Evolutionary conservation across 306 rosid genomes (phyloP), one percentile per base, ranked within the genome.

Genomic region (Cicer cuneatum): DNA sequence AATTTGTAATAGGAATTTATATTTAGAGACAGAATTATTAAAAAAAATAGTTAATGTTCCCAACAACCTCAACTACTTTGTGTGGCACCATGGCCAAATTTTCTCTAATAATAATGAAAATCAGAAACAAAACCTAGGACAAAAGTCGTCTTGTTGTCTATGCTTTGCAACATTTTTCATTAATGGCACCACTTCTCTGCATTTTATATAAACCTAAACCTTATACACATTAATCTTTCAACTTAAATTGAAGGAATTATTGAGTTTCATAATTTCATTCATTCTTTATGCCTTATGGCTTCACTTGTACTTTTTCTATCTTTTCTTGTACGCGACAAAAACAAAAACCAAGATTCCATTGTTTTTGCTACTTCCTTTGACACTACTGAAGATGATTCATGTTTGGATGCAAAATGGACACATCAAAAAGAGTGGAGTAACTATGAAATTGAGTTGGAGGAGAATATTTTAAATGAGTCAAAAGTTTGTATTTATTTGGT

Each of bases 231-330:
- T 64, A 10, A 56, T 21, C 56, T 21, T 16, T 38, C 41, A 33
- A 12, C 66, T 9, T 64, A n/a, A 66, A 45, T 10, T 35, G 7
- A 16, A 51, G 15, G 5, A n/a, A n/a, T n/a, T 62, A 8, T 41
- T 41, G 11, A 13, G 12, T 51, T 66, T 53, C 51, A 58, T 24
- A 10, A 7, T 54, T 61, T 52, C 43, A 49, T 52, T 47, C 14
- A 49, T 52, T 47, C 14, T 69, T 21, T 8, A 12, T 75, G 67
- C 72, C 63, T 59, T 3, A 80, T 80, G 84, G 84, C 84, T 42
- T 81, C 80, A 42, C 67, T 81, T 61, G 84, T 69, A 2, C 84
- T 81, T 75, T 10, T 80, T 68, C 14, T 81, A n/a, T 75, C 80
- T 64, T 7, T 43, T 15, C 58, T 75, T 12, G 51, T 61, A 38